Evolutionary conservation across 2,329 filamentous ascomycete genomes (phyloP).

Genomic region (Fusarium penzigii): DNA sequence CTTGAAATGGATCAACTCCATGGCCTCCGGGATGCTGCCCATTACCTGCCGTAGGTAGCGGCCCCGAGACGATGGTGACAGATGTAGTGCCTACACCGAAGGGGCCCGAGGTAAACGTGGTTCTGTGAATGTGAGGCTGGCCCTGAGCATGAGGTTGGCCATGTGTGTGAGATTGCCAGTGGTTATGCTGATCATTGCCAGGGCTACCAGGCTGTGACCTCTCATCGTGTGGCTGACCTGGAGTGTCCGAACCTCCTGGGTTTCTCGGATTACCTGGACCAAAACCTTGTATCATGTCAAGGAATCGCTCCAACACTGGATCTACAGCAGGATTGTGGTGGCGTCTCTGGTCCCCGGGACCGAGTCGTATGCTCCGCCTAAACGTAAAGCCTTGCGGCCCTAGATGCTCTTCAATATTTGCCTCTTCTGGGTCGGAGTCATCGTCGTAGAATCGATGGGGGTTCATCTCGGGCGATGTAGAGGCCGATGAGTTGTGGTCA

Average conservation of each 20-base stretch:
- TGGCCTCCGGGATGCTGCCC: constrained; percentile 18
- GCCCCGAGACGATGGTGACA: constrained; percentile 49
- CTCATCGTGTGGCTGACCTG: neutral
- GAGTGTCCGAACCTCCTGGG: neutral
- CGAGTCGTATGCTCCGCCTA: constrained; percentile 37
- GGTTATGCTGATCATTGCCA: constrained; percentile 15
- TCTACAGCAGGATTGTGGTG: constrained; percentile 37
- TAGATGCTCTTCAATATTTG: constrained; percentile 57
- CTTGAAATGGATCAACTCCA: constrained; percentile 45
- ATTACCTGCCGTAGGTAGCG: constrained; percentile 24
- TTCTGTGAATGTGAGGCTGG: constrained; percentile 37
- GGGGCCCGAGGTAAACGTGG: constrained; percentile 40
- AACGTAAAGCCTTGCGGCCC: constrained; percentile 45
- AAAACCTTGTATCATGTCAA: constrained; percentile 46
- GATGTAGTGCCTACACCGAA: constrained; percentile 46
- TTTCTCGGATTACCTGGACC: constrained; percentile 12
- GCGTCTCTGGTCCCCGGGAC: constrained; percentile 15
- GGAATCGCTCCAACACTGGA: constrained; percentile 44
- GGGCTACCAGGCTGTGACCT: constrained; percentile 16
- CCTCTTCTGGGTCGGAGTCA: constrained; percentile 59
- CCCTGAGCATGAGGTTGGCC: neutral
- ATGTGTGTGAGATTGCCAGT: constrained; percentile 23
- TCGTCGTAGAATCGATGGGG: constrained; percentile 35
- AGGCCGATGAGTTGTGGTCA: constrained; percentile 30
- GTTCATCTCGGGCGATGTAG: constrained; percentile 33